A percentile compares a stretch with the other conserved stretches of the same genome.
Evolutionary conservation across 1,284 basidiomycete genomes (phyloP).

Genomic region (Tilletiopsis washingtonensis): DNA sequence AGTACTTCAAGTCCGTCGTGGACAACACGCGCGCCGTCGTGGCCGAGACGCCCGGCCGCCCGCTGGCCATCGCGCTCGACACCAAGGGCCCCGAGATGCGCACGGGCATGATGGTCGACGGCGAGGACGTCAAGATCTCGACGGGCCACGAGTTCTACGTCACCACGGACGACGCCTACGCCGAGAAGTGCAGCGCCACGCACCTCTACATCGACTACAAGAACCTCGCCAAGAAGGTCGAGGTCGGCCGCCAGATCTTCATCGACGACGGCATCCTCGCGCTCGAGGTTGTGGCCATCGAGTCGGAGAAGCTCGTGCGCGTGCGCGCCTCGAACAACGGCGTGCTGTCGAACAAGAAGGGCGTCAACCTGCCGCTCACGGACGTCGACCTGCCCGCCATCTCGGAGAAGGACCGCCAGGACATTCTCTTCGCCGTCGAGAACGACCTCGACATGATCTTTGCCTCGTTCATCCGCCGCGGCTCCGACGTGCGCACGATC

Average conservation of each 20-base stretch:
- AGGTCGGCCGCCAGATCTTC: slow-evolving; percentile 90
- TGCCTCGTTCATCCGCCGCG: slow-evolving; percentile 46
- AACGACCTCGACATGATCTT: slow-evolving; percentile 89
- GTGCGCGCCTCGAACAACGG: slow-evolving; percentile 92
- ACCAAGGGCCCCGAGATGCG: slow-evolving; percentile 99
- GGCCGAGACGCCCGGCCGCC: slow-evolving; percentile 58
- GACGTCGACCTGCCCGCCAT: slow-evolving; percentile 94
- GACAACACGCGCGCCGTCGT: slow-evolving; percentile 33
- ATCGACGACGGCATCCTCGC: slow-evolving; percentile 96
- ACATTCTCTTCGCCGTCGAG: slow-evolving; percentile 88
- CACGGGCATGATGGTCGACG: slow-evolving; percentile 83
- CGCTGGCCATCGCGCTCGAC: slow-evolving; percentile 94
- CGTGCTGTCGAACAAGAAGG: slow-evolving; percentile 89
- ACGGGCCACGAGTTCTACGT: slow-evolving; percentile 93
- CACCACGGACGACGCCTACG: slow-evolving; percentile 74
- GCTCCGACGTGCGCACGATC: slow-evolving; percentile 41
- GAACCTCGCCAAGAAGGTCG: slow-evolving; percentile 91
- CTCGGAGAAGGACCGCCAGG: slow-evolving; percentile 83
- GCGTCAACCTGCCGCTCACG: slow-evolving; percentile 98
- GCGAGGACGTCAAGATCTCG: slow-evolving; percentile 73
- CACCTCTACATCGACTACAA: slow-evolving; percentile 52
- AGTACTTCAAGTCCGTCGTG: slow-evolving; percentile 45
- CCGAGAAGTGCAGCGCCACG: slow-evolving; percentile 75
- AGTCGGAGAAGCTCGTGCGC: slow-evolving; percentile 43
- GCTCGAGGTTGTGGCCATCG: slow-evolving; percentile 77